These are phyloP conservation scores for Oryza rufipogon DNA, from an alignment of 176 grass and related monocot genomes.

Conservation along the genomic window DNA sequence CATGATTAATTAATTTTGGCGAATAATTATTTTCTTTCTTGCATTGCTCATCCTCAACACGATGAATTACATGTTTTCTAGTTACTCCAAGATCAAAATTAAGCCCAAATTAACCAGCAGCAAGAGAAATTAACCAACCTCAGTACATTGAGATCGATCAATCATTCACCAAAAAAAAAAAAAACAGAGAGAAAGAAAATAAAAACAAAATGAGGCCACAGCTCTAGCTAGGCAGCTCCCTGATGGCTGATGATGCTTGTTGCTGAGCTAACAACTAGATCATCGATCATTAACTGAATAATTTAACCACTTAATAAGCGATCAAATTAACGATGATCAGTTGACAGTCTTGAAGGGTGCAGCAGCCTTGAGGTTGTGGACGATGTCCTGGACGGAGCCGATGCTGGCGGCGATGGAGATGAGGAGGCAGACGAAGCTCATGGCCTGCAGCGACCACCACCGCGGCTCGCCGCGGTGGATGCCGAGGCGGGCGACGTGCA, in stretches of 20 bases:
- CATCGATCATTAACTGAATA: constrained; percentile 1
- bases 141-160: background rate
- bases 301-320: background rate
- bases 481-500: constrained; percentile 74
- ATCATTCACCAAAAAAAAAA: constrained; percentile 22
- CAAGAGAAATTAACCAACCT: constrained; percentile 4
- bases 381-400: constrained; percentile 92
- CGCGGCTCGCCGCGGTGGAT: constrained; percentile 56
- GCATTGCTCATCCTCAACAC: background rate
- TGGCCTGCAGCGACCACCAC: constrained; percentile 80
- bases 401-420: constrained; percentile 82
- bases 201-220: background rate
- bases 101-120: background rate
- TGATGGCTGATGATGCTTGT: background rate
- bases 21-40: constrained; percentile 14
- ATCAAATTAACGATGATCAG: constrained; percentile 1
- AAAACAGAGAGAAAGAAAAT: background rate
- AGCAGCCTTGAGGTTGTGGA: constrained; percentile 82
- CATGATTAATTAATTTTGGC: background rate
- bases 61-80: background rate
- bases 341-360: constrained; percentile 65
- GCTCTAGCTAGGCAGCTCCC: background rate
- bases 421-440: constrained; percentile 84
- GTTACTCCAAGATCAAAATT: constrained; percentile 11
- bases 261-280: background rate